A percentile compares a stretch with the other conserved stretches of the same genome.
phyloP scores from a whole-genome alignment of 352 stramenopile genomes.

The Pythium plurisporium region DNA sequence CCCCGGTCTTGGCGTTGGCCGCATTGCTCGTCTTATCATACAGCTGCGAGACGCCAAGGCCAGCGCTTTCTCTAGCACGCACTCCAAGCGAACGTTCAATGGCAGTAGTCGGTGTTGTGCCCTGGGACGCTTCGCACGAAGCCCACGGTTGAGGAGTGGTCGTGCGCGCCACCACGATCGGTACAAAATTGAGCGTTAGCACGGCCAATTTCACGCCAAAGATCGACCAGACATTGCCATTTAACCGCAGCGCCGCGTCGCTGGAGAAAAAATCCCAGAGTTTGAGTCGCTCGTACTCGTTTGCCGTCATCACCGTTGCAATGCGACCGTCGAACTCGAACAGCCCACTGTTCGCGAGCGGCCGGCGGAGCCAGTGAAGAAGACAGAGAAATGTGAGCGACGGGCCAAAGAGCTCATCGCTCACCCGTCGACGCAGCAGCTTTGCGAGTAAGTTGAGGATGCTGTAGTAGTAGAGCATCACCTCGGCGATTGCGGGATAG shows the following conservation, averaged over 20 bases:
- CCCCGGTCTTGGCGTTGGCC: not conserved
- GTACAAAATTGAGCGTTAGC: slow-evolving; percentile 22
- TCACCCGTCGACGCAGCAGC: slow-evolving; percentile 21
- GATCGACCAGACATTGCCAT: slow-evolving; percentile 20
- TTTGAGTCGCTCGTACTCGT: slow-evolving; percentile 20
- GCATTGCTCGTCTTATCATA: not conserved
- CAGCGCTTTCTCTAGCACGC: no score
- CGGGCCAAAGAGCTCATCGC: slow-evolving; percentile 30
- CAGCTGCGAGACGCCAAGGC: not conserved
- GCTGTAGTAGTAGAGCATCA: slow-evolving; percentile 28
- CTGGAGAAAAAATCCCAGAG: slow-evolving; percentile 28
- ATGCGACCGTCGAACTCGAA: slow-evolving; percentile 19
- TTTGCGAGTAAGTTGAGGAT: slow-evolving; percentile 33
- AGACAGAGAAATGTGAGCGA: slow-evolving; percentile 24
- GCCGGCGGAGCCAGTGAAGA: slow-evolving; percentile 23
- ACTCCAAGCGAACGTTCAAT: no score
- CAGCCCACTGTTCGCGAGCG: slow-evolving; percentile 10
- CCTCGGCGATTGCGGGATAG: slow-evolving; percentile 27
- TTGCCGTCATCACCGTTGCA: not conserved
- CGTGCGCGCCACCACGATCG: no score
- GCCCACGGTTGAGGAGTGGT: no score
- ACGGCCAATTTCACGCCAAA: slow-evolving; percentile 27
- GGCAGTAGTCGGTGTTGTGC: no score
- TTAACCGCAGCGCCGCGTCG: slow-evolving; percentile 24
- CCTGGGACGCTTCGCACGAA: no score